Percentiles rank a stretch among this genome's conserved stretches.
Conservation (phyloP, 441 rosid genomes). For the Corymbia calophylla region DNA sequence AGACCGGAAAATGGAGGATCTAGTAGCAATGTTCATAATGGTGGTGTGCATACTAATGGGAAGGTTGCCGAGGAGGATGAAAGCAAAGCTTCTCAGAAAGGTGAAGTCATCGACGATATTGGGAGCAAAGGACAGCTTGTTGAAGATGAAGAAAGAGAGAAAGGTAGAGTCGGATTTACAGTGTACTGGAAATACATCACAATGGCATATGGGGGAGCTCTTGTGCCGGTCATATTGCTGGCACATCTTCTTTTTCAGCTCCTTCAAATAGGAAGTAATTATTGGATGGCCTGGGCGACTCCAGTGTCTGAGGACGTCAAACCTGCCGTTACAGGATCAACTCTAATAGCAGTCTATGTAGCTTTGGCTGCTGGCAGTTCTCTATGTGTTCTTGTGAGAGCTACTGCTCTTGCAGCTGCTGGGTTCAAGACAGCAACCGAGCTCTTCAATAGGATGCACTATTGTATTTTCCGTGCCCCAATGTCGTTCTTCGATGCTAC, state of each 20-base stretch:
- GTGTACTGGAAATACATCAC: slow-evolving; percentile 82
- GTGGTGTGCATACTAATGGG: neutral
- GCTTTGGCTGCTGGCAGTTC: slow-evolving; percentile 66
- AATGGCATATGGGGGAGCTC: slow-evolving; percentile 76
- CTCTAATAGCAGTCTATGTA: slow-evolving; percentile 59
- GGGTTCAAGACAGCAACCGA: slow-evolving; percentile 84
- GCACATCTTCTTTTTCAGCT: slow-evolving; percentile 58
- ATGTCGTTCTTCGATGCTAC: slow-evolving; percentile 96
- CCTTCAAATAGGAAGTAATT: slow-evolving; percentile 84
- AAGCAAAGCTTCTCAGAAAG: slow-evolving; percentile 22
- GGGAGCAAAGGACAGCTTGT: slow-evolving; percentile 60
- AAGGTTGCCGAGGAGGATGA: slow-evolving; percentile 21
- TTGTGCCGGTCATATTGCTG: slow-evolving; percentile 65
- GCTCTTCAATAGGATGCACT: slow-evolving; percentile 80
- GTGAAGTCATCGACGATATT: slow-evolving; percentile 21
- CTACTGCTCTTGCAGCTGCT: slow-evolving; percentile 50
- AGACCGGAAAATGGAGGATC: neutral
- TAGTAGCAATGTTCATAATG: neutral
- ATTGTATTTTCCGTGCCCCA: slow-evolving; percentile 81
- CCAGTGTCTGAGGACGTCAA: slow-evolving; percentile 52
- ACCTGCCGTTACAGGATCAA: slow-evolving; percentile 39
- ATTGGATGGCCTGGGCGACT: slow-evolving; percentile 99
- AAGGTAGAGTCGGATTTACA: slow-evolving; percentile 65
- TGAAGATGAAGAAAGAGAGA: slow-evolving; percentile 94
- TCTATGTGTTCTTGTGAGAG: slow-evolving; percentile 52